phyloP scores from a whole-genome alignment of 164 flowering plant genomes.

The Stephania yunnanensis region DNA sequence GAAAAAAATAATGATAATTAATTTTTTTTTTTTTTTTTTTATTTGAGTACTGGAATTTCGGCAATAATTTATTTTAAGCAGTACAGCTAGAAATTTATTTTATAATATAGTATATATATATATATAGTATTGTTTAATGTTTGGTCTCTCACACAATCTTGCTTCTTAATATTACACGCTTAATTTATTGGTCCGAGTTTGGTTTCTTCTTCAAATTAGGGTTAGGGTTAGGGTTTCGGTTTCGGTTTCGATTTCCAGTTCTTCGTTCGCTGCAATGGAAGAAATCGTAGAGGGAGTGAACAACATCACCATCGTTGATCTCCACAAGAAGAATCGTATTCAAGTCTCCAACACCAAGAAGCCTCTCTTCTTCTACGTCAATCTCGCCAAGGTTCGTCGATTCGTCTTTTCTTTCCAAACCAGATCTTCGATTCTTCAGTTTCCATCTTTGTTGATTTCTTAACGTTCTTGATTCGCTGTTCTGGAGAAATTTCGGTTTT shows the following conservation, averaged over 20 bases:
- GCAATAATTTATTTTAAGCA: too few relatives aligned
- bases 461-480: neutral
- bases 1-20: too few relatives aligned
- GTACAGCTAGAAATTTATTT: too few relatives aligned
- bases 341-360: slow-evolving; percentile 29
- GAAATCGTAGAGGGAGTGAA: slow-evolving; percentile 18
- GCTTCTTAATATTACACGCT: too few relatives aligned
- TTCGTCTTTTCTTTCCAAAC: neutral
- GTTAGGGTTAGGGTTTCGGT: slow-evolving; percentile 11
- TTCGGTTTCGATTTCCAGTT: neutral
- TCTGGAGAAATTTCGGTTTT: neutral
- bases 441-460: neutral
- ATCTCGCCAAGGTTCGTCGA: slow-evolving; percentile 25
- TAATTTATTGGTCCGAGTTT: too few relatives aligned
- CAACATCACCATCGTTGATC: slow-evolving; percentile 16
- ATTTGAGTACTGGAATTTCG: too few relatives aligned
- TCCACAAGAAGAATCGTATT: slow-evolving; percentile 23
- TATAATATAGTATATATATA: too few relatives aligned
- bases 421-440: neutral
- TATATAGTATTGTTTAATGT: too few relatives aligned
- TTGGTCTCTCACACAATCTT: too few relatives aligned
- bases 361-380: slow-evolving; percentile 23
- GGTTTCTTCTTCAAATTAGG: too few relatives aligned
- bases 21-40: too few relatives aligned
- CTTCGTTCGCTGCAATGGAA: slow-evolving; percentile 12